Conservation (phyloP, 805 yeast genomes). For the Yamadazyma endophytica region DNA sequence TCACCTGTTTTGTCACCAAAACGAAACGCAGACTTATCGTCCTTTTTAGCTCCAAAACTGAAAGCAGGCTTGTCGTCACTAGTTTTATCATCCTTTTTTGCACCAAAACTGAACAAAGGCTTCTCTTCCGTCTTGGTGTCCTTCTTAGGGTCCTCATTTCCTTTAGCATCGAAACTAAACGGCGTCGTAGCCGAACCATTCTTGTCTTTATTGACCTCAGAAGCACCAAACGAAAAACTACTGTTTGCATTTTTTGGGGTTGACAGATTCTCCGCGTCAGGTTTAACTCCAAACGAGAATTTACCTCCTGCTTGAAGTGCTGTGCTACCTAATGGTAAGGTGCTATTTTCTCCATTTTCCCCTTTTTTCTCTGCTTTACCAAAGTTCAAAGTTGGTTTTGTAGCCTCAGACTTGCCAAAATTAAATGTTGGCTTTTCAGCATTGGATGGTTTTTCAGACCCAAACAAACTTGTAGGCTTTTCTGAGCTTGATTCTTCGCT, state of each 20-base stretch:
- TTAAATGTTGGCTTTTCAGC: conserved; percentile 3
- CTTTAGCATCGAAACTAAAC: neutral
- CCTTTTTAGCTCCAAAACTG: conserved; percentile 6
- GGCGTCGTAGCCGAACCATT: conserved; percentile 1
- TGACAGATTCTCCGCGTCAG: neutral
- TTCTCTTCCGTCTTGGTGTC: conserved; percentile 2
- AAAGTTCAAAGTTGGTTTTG: conserved; percentile 3
- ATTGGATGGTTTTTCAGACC: neutral
- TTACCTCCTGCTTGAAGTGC: no score
- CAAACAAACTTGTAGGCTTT: neutral
- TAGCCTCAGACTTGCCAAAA: conserved; percentile 3
- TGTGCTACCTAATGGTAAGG: no score
- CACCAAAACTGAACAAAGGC: conserved; percentile 8
- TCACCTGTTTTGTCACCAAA: conserved; percentile 7
- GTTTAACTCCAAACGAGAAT: conserved; percentile 5
- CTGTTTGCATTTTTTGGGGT: conserved; percentile 1
- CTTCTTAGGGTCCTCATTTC: neutral
- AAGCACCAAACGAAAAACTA: conserved; percentile 7
- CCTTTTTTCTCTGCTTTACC: conserved; percentile 4
- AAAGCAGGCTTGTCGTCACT: conserved; percentile 3
- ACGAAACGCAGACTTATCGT: conserved; percentile 5
- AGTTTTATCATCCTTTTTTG: conserved; percentile 1
- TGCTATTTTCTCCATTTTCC: neutral
- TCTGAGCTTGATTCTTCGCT: neutral
- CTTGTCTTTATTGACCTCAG: no score